Evolutionary conservation across 441 rosid genomes (phyloP).

Genomic region (Sinapis alba): DNA sequence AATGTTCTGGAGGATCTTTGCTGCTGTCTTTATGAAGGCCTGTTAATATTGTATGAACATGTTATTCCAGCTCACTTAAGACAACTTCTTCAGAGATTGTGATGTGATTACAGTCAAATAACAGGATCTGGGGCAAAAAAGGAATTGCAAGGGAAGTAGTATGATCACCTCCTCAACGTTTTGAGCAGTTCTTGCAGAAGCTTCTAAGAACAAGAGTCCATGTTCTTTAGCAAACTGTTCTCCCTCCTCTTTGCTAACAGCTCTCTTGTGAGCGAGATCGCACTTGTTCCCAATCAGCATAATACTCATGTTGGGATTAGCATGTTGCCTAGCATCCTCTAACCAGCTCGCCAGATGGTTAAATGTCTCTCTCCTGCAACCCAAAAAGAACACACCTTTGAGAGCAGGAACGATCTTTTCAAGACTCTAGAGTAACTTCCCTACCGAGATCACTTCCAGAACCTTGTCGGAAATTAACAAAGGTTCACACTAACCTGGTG

Average conservation of each 20-base stretch:
- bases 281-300: slow-evolving; percentile 63
- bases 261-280: slow-evolving; percentile 60
- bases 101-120: not conserved
- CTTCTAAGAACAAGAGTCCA: slow-evolving; percentile 58
- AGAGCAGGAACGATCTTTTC: not conserved
- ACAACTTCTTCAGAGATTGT: not conserved
- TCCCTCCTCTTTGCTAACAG: slow-evolving; percentile 64
- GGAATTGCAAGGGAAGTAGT: not conserved
- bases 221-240: slow-evolving; percentile 60
- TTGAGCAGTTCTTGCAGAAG: slow-evolving; percentile 64
- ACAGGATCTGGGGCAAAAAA: not conserved
- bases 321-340: slow-evolving; percentile 66
- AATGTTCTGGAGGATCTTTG: slow-evolving; percentile 50
- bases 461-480: no score
- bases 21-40: slow-evolving; percentile 57
- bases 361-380: slow-evolving; percentile 56
- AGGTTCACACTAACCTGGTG: no score
- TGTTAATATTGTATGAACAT: slow-evolving; percentile 1
- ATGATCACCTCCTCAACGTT: slow-evolving; percentile 55
- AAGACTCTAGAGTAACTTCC: not conserved
- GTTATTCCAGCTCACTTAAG: not conserved
- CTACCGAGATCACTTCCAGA: not conserved
- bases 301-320: slow-evolving; percentile 62
- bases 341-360: slow-evolving; percentile 63
- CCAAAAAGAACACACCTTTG: slow-evolving; percentile 3